These are phyloP conservation scores for Parastagonospora nodorum DNA, from an alignment of 2,329 filamentous ascomycete genomes.

Conservation along the genomic window DNA sequence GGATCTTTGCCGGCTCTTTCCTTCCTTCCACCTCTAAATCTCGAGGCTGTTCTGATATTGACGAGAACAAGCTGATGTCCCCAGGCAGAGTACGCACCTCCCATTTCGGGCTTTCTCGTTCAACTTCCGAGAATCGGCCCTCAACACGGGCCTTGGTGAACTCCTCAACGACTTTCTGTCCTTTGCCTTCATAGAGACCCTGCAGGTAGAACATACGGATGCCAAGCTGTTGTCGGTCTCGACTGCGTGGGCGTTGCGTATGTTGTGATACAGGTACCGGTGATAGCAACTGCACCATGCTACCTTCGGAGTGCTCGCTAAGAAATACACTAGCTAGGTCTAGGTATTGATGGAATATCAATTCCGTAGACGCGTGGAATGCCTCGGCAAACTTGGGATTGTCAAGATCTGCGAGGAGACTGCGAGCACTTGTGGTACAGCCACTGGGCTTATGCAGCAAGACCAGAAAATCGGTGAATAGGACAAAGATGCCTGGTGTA, in stretches of 20 bases:
- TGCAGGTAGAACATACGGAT: slow-evolving; percentile 66
- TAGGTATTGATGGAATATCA: slow-evolving; percentile 77
- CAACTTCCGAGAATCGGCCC: slow-evolving; percentile 79
- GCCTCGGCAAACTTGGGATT: slow-evolving; percentile 63
- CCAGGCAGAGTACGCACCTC: slow-evolving; percentile 70
- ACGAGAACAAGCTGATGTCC: slow-evolving; percentile 63
- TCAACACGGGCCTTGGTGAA: slow-evolving; percentile 85
- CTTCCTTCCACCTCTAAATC: slow-evolving; percentile 67
- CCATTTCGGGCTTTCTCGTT: slow-evolving; percentile 82
- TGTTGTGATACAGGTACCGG: slow-evolving; percentile 41
- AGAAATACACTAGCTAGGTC: slow-evolving; percentile 72
- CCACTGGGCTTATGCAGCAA: slow-evolving; percentile 73
- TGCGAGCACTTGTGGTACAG: slow-evolving; percentile 70
- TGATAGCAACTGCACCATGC: slow-evolving; percentile 70
- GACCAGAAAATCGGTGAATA: slow-evolving; percentile 83
- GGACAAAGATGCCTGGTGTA: slow-evolving; percentile 70
- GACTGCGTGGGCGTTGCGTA: slow-evolving; percentile 37
- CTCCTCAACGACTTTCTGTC: slow-evolving; percentile 79
- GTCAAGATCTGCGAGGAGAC: slow-evolving; percentile 82
- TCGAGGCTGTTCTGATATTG: slow-evolving; percentile 73
- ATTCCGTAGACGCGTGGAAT: slow-evolving; percentile 55
- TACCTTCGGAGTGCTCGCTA: slow-evolving; percentile 67
- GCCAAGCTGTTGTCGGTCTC: slow-evolving; percentile 35
- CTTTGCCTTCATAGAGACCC: slow-evolving; percentile 78
- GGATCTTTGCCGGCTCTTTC: slow-evolving; percentile 69